Conservation (phyloP, 192 early-diverging fungal species). For the Helicostylum pulchrum region DNA sequence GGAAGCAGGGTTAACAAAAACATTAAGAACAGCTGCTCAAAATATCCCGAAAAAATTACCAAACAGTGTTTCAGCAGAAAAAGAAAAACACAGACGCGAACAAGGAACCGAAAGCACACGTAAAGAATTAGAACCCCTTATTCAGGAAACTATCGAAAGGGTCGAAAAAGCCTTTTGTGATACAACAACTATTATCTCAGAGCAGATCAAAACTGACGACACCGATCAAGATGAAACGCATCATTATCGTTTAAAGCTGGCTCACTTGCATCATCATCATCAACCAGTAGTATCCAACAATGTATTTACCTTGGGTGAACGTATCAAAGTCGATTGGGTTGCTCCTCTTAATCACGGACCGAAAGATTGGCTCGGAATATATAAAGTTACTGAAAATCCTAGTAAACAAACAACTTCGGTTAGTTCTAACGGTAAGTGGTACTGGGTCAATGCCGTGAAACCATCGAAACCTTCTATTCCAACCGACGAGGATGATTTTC, state of each 20-base stretch:
- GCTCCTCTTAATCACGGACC: conserved; percentile 62
- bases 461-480: neutral
- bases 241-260: too few relatives aligned
- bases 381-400: conserved; percentile 73
- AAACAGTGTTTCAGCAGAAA: conserved; percentile 39
- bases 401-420: conserved; percentile 68
- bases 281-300: too few relatives aligned
- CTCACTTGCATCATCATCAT: too few relatives aligned
- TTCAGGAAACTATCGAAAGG: too few relatives aligned
- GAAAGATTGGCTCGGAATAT: conserved; percentile 92
- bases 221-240: too few relatives aligned
- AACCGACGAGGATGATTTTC: neutral
- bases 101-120: too few relatives aligned
- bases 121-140: too few relatives aligned
- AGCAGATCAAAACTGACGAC: too few relatives aligned
- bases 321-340: conserved; percentile 73
- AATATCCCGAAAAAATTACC: conserved; percentile 54
- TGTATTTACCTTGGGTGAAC: conserved; percentile 63
- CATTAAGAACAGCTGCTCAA: conserved; percentile 50
- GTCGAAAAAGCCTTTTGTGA: too few relatives aligned
- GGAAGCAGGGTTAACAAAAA: conserved; percentile 76
- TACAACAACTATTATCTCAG: too few relatives aligned
- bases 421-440: conserved; percentile 65
- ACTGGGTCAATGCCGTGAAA: conserved; percentile 38
- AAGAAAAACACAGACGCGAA: neutral